Base-by-base conservation (phyloP, 2,329 filamentous ascomycete genomes). In the Pseudogymnoascus verrucosus region DNA sequence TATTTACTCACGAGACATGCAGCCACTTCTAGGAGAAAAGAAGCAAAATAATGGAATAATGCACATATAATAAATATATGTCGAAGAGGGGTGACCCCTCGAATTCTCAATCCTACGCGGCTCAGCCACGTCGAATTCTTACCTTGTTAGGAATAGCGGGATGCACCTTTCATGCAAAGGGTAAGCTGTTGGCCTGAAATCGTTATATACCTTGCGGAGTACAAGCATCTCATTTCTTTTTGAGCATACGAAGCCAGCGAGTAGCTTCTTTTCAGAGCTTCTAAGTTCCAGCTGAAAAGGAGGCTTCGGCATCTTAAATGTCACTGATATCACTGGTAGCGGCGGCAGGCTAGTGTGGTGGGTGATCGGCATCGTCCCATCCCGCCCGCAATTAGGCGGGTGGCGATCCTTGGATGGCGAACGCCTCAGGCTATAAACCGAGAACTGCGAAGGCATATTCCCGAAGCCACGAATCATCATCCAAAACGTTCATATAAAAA, bases 401-500 rank as follows among this genome's bases (percentile, higher is more conserved):
- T 37, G 12, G 14, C 36, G n/a, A 37, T n/a, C 36, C 36, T 6
- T n/a, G 12, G 6, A 37, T n/a, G 36, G 14, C 36, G 36, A 31
- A 37, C 36, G n/a, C n/a, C n/a, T n/a, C 26, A 7, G 26, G 26
- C 26, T 28, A 28, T 28, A 6, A 28, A 7, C 26, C 26, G 7
- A 7, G 26, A 28, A 28, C 26, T 28, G 26, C 26, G 26, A 28
- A 28, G 26, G 26, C 4, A 28, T 28, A 28, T 28, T 28, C 26
- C 26, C 26, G 26, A 28, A 28, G 26, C 7, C 26, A 28, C 26
- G 26, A 28, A 28, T 28, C 1, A 28, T 28, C 7, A 28, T 28
- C 26, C 7, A 28, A 7, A 28, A 28, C 26, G 26, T 28, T 28
- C 5, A 28, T 28, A 87, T 28, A 28, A 28, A 28, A 28, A 28